Percentiles rank a stretch among this genome's conserved stretches.
Conservation (phyloP, 2,329 filamentous ascomycete genomes). For the Pyrenophora tritici-repentis region DNA sequence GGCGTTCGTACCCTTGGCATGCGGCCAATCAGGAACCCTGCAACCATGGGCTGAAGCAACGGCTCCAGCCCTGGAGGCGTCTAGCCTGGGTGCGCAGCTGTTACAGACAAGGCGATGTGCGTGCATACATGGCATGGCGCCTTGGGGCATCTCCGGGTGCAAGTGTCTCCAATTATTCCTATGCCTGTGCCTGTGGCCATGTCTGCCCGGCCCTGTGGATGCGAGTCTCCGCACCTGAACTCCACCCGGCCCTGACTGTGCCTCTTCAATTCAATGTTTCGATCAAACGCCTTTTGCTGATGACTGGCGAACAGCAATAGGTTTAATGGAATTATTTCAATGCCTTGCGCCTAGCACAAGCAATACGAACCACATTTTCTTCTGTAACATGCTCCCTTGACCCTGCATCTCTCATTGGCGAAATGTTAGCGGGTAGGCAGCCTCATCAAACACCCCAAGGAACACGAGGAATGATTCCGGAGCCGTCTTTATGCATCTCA, state of each 20-base stretch:
- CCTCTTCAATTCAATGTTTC: conserved; percentile 9
- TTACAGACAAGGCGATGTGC: conserved; percentile 6
- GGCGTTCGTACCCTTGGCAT: conserved; percentile 18
- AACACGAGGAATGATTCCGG: conserved; percentile 18
- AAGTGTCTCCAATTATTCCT: background rate
- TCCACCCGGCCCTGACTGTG: background rate
- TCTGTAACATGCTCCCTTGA: conserved; percentile 13
- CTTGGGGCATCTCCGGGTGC: background rate
- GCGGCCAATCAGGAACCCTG: conserved; percentile 24
- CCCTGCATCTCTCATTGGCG: conserved; percentile 5
- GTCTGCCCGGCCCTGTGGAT: background rate
- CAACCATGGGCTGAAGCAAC: conserved; percentile 23
- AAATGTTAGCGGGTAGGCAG: background rate
- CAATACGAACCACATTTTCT: conserved; percentile 1
- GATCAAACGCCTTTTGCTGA: conserved; percentile 1
- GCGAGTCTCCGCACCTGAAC: conserved; percentile 2
- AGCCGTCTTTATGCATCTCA: conserved; percentile 8
- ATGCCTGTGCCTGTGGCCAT: background rate
- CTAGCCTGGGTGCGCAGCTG: conserved; percentile 14
- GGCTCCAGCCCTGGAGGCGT: conserved; percentile 10
- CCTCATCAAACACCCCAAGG: conserved; percentile 12
- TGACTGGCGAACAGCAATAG: too few relatives aligned
- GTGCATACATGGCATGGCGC: background rate
- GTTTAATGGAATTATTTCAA: background rate
- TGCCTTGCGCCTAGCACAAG: conserved; percentile 3